A percentile compares a stretch with the other conserved stretches of the same genome.
These are phyloP conservation scores for Herpomyces periplanetae DNA, from an alignment of 2,329 filamentous ascomycete genomes.

Conservation along the genomic window DNA sequence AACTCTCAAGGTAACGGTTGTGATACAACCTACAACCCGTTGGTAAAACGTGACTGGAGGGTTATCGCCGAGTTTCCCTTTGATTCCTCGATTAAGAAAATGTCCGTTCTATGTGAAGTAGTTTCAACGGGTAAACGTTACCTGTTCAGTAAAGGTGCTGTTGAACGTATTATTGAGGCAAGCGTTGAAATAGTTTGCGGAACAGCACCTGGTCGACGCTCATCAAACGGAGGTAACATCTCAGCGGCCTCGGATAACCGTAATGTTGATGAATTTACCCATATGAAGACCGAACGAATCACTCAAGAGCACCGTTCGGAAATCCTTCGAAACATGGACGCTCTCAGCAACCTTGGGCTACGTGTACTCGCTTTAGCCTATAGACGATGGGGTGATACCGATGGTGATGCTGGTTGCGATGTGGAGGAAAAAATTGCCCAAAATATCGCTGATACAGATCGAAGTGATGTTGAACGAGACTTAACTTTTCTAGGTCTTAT, in stretches of 20 bases:
- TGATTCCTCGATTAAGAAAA: constrained; percentile 32
- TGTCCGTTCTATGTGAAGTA: constrained; percentile 25
- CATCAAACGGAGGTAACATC: no score
- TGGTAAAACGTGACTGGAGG: no score
- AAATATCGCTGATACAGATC: constrained; percentile 11
- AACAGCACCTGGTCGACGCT: no score
- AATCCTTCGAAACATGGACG: constrained; percentile 25
- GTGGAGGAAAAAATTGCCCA: constrained; percentile 3
- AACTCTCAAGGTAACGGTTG: no score
- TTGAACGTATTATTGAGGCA: constrained; percentile 23
- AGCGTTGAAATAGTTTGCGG: no score
- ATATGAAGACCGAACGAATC: constrained; percentile 11
- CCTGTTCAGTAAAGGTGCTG: constrained; percentile 24
- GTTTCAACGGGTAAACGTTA: constrained; percentile 7
- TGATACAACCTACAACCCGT: constrained; percentile 11
- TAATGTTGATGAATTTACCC: no score
- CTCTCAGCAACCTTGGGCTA: constrained; percentile 21
- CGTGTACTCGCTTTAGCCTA: constrained; percentile 25
- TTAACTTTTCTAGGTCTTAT: constrained; percentile 41
- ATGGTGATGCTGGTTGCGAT: constrained; percentile 5
- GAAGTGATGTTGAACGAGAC: constrained; percentile 20
- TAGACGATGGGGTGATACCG: constrained; percentile 8
- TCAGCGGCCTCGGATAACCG: no score
- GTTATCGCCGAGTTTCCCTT: constrained; percentile 29
- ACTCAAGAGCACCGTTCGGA: constrained; percentile 14